Evolutionary conservation across 2,329 filamentous ascomycete genomes (phyloP).

Genomic region (Periconia digitata): DNA sequence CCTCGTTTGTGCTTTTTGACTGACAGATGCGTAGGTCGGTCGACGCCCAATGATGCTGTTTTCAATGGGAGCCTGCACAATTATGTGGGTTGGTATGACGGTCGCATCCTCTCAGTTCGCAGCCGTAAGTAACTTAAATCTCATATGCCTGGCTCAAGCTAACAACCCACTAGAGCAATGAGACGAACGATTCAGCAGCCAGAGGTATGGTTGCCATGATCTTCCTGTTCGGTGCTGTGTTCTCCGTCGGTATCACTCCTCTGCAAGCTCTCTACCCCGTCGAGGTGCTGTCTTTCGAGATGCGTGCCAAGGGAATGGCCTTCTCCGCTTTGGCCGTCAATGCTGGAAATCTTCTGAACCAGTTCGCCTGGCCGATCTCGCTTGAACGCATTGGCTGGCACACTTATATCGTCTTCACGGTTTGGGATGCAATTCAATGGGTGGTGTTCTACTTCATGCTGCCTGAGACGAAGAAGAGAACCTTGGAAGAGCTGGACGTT

Average conservation of each 20-base stretch:
- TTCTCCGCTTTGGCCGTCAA: conserved; percentile 23
- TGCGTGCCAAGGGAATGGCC: conserved; percentile 38
- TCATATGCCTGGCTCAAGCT: neutral
- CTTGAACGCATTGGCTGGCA: conserved; percentile 26
- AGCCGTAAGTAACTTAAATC: conserved; percentile 20
- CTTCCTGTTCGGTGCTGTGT: conserved; percentile 15
- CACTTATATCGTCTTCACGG: conserved; percentile 26
- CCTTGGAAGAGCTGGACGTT: conserved; percentile 28
- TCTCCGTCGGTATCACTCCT: conserved; percentile 37
- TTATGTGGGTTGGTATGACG: conserved; percentile 31
- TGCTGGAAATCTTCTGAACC: conserved; percentile 28
- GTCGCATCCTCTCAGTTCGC: conserved; percentile 9
- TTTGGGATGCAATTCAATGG: conserved; percentile 22
- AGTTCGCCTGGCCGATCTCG: conserved; percentile 32
- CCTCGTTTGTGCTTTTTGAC: neutral
- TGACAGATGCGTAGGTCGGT: conserved; percentile 18
- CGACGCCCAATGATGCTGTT: conserved; percentile 36
- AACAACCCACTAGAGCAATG: neutral
- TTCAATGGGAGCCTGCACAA: conserved; percentile 18
- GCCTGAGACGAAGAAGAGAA: conserved; percentile 31
- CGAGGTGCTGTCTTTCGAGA: conserved; percentile 39
- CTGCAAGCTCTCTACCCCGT: conserved; percentile 37
- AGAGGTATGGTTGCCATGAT: neutral
- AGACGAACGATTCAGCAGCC: neutral
- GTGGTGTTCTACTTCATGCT: conserved; percentile 23